Percentiles rank a stretch among this genome's conserved stretches.
Evolutionary conservation across 176 grass and related monocot species (phyloP).

Genomic region (Elymus sibiricus): DNA sequence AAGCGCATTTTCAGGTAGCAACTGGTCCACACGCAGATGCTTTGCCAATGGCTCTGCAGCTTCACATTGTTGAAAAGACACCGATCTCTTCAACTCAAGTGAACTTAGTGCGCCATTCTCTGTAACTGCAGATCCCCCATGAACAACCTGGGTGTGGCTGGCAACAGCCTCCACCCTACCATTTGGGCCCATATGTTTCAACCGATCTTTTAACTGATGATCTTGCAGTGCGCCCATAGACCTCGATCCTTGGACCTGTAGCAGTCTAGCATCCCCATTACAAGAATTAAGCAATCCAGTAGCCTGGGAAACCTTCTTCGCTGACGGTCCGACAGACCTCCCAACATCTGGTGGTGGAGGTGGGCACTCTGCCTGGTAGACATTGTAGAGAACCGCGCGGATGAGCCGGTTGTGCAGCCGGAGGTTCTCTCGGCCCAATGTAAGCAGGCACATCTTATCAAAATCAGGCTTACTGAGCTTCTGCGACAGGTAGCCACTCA

Average conservation of each 20-base stretch:
- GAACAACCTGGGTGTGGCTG: conserved; percentile 31
- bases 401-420: conserved; percentile 76
- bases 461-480: conserved; percentile 82
- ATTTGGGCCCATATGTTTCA: conserved; percentile 36
- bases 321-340: conserved; percentile 20
- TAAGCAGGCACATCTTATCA: conserved; percentile 51
- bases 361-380: conserved; percentile 44
- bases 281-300: conserved; percentile 30
- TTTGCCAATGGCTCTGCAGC: conserved; percentile 49
- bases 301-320: conserved; percentile 35
- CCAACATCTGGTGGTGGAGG: conserved; percentile 35
- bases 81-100: conserved; percentile 41
- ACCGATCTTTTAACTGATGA: conserved; percentile 38
- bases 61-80: conserved; percentile 39
- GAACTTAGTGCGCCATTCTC: conserved; percentile 50
- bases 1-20: conserved; percentile 23
- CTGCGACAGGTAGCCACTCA: conserved; percentile 64
- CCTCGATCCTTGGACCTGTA: conserved; percentile 32
- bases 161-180: conserved; percentile 23
- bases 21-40: conserved; percentile 24
- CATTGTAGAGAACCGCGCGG: conserved; percentile 61
- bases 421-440: conserved; percentile 58
- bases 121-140: not conserved
- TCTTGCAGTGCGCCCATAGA: conserved; percentile 20
- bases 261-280: conserved; percentile 51